Evolutionary conservation across 371 early-diverging fungal species (phyloP), one percentile per base, ranked within the genome.

Genomic region (Syncephalastrum racemosum): DNA sequence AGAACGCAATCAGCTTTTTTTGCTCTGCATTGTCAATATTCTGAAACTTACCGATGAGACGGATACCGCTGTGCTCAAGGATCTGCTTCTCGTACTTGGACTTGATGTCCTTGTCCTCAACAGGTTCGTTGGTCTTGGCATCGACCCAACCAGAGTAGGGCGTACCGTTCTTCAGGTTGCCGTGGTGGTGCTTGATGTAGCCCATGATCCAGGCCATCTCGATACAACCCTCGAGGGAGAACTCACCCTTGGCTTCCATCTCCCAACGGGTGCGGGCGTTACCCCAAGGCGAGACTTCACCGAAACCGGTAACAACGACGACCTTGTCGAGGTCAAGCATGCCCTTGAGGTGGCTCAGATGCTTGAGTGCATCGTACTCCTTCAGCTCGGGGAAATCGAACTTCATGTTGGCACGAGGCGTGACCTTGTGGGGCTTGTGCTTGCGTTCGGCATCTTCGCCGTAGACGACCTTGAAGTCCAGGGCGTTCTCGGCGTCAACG

Each of bases 191-290:
- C 75, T 89, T 91, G 73, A 97, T 93, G 67, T 81, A 86, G 58
- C 96, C 96, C 96, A 95, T 96, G 66, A 95, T 91, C 95, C 97
- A 95, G 31, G 97, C 95, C 87, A 97, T 87, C 77, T 97, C 97
- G 64, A 97, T 93, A 68, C 95, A 94, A 15, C 96, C 97, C 54
- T 95, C 95, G 36, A 96, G 82, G 45, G 96, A 96, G 79, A 96
- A 92, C 70, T 94, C 89, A 60, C 97, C 97, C 50, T 77, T 65
- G 53, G 93, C 88, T 70, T 94, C 95, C 94, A 97, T 96, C 76
- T 97, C 96, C 98, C 98, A 97, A 54, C 98, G 92, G 53, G 96
- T 96, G 66, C 96, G 86, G 40, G 92, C 84, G 61, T 90, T 91
- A 68, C 97, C 97, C 81, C 86, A 95, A 18, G 97, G 97, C 4